Evolutionary conservation across 352 stramenopile genomes (phyloP).

Genomic region (Elongisporangium anandrum): DNA sequence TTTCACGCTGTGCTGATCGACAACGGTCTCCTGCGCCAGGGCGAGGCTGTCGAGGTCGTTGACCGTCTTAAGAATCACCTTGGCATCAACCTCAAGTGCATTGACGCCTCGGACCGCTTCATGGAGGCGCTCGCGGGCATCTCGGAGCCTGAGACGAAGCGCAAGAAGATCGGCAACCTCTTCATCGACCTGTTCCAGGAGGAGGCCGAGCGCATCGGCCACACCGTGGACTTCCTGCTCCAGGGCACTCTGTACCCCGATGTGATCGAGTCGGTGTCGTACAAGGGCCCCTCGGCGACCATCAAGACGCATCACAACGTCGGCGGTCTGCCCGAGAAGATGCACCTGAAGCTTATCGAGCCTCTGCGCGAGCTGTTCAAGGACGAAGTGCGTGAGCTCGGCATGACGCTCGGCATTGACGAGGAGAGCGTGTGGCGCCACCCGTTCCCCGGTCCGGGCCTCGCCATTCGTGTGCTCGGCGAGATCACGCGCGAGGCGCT

Average conservation of each 20-base stretch:
- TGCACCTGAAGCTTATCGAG: constrained; percentile 99
- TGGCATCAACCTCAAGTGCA: constrained; percentile 96
- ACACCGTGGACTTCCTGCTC: constrained; percentile 92
- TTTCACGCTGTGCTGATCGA: constrained; percentile 99
- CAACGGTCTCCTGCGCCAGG: constrained; percentile 96
- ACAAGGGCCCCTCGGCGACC: constrained; percentile 97
- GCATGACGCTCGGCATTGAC: constrained; percentile 97
- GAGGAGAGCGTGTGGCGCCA: constrained; percentile 97
- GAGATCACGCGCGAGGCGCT: constrained; percentile 93
- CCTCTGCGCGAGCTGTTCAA: constrained; percentile 99
- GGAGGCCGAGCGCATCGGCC: constrained; percentile 77
- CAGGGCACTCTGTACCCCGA: constrained; percentile 99
- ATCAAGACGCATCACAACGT: constrained; percentile 99
- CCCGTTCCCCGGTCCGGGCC: constrained; percentile 97
- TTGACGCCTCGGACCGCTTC: constrained; percentile 97
- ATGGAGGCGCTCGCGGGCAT: constrained; percentile 91
- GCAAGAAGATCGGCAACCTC: constrained; percentile 98
- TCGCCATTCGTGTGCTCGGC: constrained; percentile 98
- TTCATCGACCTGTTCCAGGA: constrained; percentile 99
- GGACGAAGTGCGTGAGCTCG: constrained; percentile 97
- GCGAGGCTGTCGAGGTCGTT: constrained; percentile 93
- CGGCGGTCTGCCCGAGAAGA: constrained; percentile 94
- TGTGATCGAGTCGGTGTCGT: constrained; percentile 99
- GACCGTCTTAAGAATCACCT: constrained; percentile 87
- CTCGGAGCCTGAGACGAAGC: constrained; percentile 97